phyloP scores from a whole-genome alignment of 1,284 basidiomycete species.

The Ustilago hordei region DNA sequence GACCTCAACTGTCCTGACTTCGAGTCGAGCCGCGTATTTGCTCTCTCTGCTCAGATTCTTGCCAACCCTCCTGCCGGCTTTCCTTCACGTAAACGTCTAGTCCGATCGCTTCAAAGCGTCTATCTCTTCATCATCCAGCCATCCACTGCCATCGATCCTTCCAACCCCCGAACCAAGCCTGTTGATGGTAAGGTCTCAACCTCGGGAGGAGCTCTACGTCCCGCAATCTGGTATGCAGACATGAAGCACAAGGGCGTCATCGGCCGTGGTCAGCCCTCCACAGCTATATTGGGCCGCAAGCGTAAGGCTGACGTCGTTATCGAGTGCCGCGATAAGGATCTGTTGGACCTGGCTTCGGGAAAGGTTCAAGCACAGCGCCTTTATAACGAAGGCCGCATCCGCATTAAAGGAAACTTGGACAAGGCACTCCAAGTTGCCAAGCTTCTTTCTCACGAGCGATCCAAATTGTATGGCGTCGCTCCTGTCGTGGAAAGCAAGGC shows the following conservation, averaged over 20 bases:
- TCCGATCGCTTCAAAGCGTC: slow-evolving; percentile 57
- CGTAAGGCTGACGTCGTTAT: slow-evolving; percentile 62
- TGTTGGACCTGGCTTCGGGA: slow-evolving; percentile 64
- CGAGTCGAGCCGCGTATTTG: slow-evolving; percentile 63
- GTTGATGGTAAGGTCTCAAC: slow-evolving; percentile 31
- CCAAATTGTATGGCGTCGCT: slow-evolving; percentile 57
- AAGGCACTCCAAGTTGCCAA: slow-evolving; percentile 52
- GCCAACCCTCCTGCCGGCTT: slow-evolving; percentile 54
- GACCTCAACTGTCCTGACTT: slow-evolving; percentile 60
- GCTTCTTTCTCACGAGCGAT: slow-evolving; percentile 63
- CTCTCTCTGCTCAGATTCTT: slow-evolving; percentile 56
- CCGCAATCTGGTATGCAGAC: slow-evolving; percentile 61
- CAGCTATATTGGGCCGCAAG: slow-evolving; percentile 58
- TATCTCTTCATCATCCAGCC: slow-evolving; percentile 66
- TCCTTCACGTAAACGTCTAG: slow-evolving; percentile 54
- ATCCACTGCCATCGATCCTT: slow-evolving; percentile 50
- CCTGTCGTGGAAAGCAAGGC: slow-evolving; percentile 21
- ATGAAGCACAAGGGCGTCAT: slow-evolving; percentile 50
- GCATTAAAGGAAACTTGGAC: slow-evolving; percentile 54
- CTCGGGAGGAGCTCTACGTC: slow-evolving; percentile 61
- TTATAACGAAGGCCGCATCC: slow-evolving; percentile 56
- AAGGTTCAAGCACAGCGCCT: slow-evolving; percentile 57
- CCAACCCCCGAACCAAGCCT: slow-evolving; percentile 61
- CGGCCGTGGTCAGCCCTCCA: slow-evolving; percentile 61
- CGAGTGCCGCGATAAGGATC: slow-evolving; percentile 63